phyloP scores from a whole-genome alignment of 2,329 filamentous ascomycete species.

The Neoascochyta sp. region DNA sequence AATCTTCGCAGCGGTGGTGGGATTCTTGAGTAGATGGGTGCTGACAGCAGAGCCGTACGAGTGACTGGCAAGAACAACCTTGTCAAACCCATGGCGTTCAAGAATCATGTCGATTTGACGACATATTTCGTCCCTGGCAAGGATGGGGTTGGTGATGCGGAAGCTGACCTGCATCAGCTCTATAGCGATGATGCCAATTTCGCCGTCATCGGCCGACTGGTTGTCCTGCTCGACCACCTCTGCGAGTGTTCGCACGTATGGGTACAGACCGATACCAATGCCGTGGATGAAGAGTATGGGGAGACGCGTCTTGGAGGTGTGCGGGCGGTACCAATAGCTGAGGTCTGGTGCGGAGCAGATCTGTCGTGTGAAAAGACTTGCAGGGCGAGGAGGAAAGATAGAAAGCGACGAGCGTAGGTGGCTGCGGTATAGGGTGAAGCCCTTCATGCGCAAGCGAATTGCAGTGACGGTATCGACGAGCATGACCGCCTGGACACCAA shows the following conservation, averaged over 20 bases:
- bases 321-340: constrained; percentile 64
- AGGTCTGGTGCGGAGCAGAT: constrained; percentile 51
- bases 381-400: constrained; percentile 58
- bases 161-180: constrained; percentile 65
- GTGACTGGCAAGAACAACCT: constrained; percentile 60
- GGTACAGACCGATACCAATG: constrained; percentile 64
- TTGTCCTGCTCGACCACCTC: constrained; percentile 45
- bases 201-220: constrained; percentile 35
- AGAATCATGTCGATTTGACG: constrained; percentile 56
- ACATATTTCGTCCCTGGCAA: constrained; percentile 53
- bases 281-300: constrained; percentile 69
- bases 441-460: constrained; percentile 44
- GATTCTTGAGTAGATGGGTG: constrained; percentile 57
- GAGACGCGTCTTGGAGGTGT: constrained; percentile 54
- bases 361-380: constrained; percentile 46
- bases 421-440: constrained; percentile 53
- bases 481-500: constrained; percentile 45
- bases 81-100: constrained; percentile 54
- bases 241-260: constrained; percentile 57
- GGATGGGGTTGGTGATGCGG: constrained; percentile 55
- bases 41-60: constrained; percentile 61
- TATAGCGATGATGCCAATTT: constrained; percentile 61
- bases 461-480: constrained; percentile 50
- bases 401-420: constrained; percentile 43
- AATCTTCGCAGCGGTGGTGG: constrained; percentile 45